Evolutionary conservation across 371 early-diverging fungal species (phyloP).

Genomic region (Mortierella sp.): DNA sequence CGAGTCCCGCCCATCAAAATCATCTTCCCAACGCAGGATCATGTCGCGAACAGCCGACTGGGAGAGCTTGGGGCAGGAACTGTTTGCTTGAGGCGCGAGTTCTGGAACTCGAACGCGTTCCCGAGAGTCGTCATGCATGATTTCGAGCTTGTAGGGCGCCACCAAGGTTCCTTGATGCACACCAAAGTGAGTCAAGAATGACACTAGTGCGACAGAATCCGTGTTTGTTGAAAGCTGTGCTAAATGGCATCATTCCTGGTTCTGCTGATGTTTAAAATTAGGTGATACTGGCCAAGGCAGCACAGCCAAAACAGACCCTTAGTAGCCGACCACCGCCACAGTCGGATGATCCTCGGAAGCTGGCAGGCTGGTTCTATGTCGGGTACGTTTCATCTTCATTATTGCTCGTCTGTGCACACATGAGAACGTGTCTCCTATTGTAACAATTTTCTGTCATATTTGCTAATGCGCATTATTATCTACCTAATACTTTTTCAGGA

Average conservation of each 20-base stretch:
- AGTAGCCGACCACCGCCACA: not conserved
- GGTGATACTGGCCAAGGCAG: slow-evolving; percentile 20
- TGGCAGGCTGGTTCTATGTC: slow-evolving; percentile 47
- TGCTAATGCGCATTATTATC: not conserved
- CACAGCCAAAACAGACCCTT: not conserved
- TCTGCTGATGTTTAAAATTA: not conserved
- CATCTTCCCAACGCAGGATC: slow-evolving; percentile 41
- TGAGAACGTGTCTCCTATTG: not conserved
- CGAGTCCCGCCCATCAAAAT: slow-evolving; percentile 38
- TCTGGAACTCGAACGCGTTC: slow-evolving; percentile 25
- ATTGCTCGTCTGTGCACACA: not conserved
- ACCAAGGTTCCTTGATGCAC: slow-evolving; percentile 45
- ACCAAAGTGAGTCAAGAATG: slow-evolving; percentile 23
- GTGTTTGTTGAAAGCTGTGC: not conserved
- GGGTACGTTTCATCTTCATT: slow-evolving; percentile 27
- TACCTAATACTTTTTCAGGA: slow-evolving; percentile 8
- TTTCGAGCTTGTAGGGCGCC: slow-evolving; percentile 31
- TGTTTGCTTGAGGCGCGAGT: slow-evolving; percentile 23
- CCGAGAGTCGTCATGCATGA: slow-evolving; percentile 38
- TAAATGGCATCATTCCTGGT: not conserved
- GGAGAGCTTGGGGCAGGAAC: slow-evolving; percentile 40
- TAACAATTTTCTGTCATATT: not conserved
- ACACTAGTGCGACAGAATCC: not conserved
- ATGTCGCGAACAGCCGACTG: slow-evolving; percentile 17
- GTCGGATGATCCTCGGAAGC: not conserved